A percentile compares a stretch with the other conserved stretches of the same genome.
phyloP scores from a whole-genome alignment of 805 yeast genomes.

The Myxozyma mucilagina region DNA sequence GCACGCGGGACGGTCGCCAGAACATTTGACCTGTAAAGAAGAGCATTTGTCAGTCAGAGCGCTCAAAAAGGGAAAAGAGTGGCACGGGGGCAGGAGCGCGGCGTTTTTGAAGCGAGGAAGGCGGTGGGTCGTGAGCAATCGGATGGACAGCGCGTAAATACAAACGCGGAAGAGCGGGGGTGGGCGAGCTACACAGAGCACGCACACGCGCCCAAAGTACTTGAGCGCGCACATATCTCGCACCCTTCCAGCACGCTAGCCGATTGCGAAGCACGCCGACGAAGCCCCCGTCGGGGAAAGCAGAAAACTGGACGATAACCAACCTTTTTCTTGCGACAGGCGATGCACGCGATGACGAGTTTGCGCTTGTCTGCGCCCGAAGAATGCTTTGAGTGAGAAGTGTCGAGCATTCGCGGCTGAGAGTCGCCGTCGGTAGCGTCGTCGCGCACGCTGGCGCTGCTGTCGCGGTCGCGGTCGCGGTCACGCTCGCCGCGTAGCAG shows the following conservation, averaged over 20 bases:
- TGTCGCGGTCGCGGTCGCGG: not conserved
- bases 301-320: not conserved
- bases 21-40: conserved; percentile 38
- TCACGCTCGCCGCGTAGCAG: conserved; percentile 3
- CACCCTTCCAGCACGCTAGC: too few species aligned
- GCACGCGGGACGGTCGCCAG: conserved; percentile 44
- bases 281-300: not conserved
- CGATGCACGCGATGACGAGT: conserved; percentile 41
- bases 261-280: too few species aligned
- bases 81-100: not conserved
- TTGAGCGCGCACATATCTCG: too few species aligned
- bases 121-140: too few species aligned
- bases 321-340: conserved; percentile 42
- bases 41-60: not conserved
- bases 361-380: conserved; percentile 32
- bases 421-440: conserved; percentile 4
- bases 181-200: too few species aligned
- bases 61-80: not conserved
- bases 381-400: not conserved
- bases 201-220: too few species aligned
- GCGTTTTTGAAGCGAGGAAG: not conserved
- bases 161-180: too few species aligned
- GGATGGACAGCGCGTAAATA: too few species aligned
- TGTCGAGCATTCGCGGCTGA: not conserved
- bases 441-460: not conserved